Evolutionary conservation across 805 yeast species (phyloP).

Genomic region (Hermanozyma aechmeae): DNA sequence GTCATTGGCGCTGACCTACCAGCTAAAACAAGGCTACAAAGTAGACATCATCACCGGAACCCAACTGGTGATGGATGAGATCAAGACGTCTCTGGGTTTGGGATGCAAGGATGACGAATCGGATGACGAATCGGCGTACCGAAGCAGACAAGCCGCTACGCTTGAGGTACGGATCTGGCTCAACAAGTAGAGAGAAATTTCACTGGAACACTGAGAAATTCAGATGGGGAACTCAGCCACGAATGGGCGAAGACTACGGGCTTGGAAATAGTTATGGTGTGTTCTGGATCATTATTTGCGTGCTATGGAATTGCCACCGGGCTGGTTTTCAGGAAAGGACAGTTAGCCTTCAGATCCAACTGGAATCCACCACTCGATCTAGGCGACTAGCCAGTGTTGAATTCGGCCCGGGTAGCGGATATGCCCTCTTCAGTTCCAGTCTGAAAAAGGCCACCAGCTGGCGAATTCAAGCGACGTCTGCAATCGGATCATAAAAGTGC

Average conservation of each 20-base stretch:
- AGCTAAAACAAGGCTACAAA: slow-evolving; percentile 36
- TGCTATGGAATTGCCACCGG: background rate
- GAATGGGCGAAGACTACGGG: no score
- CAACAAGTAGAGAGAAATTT: slow-evolving; percentile 5
- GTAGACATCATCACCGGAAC: slow-evolving; percentile 60
- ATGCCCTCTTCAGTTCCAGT: no score
- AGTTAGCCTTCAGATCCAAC: no score
- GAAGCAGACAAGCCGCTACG: slow-evolving; percentile 38
- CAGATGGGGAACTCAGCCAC: no score
- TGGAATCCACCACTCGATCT: no score
- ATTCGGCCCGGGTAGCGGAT: no score
- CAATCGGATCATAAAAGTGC: no score
- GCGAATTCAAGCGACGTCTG: no score
- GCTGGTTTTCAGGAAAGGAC: no score
- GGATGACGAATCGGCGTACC: slow-evolving; percentile 20
- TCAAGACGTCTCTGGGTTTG: slow-evolving; percentile 12
- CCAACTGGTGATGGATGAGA: slow-evolving; percentile 66
- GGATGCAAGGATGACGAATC: slow-evolving; percentile 9
- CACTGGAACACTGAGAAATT: background rate
- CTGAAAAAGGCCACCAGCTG: no score
- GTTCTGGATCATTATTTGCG: background rate
- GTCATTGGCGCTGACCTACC: slow-evolving; percentile 54
- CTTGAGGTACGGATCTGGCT: slow-evolving; percentile 37
- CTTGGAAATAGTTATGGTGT: background rate
- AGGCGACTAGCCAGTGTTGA: no score